Base-by-base conservation (phyloP, 139 green algal genomes). In the Chlamydomonas schloesseri region DNA sequence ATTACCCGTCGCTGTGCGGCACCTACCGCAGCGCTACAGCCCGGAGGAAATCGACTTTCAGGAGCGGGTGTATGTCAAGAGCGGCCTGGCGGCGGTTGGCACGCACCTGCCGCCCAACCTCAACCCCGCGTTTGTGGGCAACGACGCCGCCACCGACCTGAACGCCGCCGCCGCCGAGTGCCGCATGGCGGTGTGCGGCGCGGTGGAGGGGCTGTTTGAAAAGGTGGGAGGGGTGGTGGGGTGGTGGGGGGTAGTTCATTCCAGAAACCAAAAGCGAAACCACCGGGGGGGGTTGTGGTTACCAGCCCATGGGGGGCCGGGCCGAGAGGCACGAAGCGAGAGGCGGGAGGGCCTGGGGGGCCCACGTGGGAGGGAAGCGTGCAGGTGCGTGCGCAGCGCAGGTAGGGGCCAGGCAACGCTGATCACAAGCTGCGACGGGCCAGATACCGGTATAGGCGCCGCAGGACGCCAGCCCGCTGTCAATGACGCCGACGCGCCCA, bases 91-190 rank as follows among this genome's bases (percentile, higher is more conserved):
- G 21, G 37, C 36, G n/a, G 68, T 18, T 8, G 29, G 47, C 34
- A 80, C 82, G 2, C 62, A 75, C 42, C 73, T 67, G 42, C 73
- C 34, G 73, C 47, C 50, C 50, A 31, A 6, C 20, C n/a, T 68
- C 42, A 57, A 67, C 42, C 75, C 75, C 47, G 33, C 50, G 33
- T 86, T n/a, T n/a, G 69, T 73, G 37, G 71, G 71, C 58, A 69
- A 68, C 57, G 55, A 76, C 23, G 33, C 37, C 11, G 33, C 10
- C 28, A 87, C 58, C 28, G 82, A 88, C 71, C 57, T 88, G 28
- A 50, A 71, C 57, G n/a, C 71, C 4, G 88, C 88, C 29, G 83
- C 80, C 67, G 70, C 73, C 28, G 88, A 92, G 75, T 87, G 72
- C 42, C 75, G 69, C 31, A 88, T 90, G 58, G 33, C 57, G 55